Evolutionary conservation across 2,329 filamentous ascomycete species (phyloP).

Genomic region (Elsinoe arachidis): DNA sequence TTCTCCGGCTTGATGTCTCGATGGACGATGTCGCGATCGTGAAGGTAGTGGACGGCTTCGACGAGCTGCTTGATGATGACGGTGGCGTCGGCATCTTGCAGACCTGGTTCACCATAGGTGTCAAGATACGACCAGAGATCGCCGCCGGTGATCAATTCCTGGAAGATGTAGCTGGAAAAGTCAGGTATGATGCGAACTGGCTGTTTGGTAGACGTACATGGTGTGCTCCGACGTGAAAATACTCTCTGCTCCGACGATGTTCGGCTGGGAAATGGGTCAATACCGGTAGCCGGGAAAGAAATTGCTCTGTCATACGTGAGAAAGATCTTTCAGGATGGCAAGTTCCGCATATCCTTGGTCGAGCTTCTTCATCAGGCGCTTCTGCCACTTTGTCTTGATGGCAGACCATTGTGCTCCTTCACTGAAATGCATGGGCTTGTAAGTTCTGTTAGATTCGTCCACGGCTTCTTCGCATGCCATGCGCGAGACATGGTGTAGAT

Average conservation of each 20-base stretch:
- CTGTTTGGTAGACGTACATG: constrained; percentile 33
- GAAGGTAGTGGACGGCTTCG: constrained; percentile 51
- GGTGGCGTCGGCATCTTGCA: constrained; percentile 44
- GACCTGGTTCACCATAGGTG: constrained; percentile 34
- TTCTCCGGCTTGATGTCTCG: constrained; percentile 55
- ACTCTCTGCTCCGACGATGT: constrained; percentile 50
- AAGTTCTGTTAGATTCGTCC: not conserved
- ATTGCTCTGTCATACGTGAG: constrained; percentile 37
- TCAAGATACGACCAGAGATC: constrained; percentile 54
- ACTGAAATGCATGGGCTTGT: not conserved
- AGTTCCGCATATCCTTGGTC: constrained; percentile 30
- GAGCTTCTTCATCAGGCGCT: constrained; percentile 3
- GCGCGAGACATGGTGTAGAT: not conserved
- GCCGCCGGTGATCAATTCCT: constrained; percentile 51
- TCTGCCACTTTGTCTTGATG: constrained; percentile 1
- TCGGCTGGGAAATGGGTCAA: constrained; percentile 36
- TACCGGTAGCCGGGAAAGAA: constrained; percentile 1
- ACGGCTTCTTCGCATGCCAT: constrained; percentile 1
- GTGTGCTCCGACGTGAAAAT: constrained; percentile 46
- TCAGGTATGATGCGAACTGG: not conserved
- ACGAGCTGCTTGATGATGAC: constrained; percentile 48
- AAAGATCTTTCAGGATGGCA: constrained; percentile 43
- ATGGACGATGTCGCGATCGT: constrained; percentile 48
- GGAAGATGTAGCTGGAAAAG: constrained; percentile 47
- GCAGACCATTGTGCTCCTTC: not conserved